Evolutionary conservation across 805 yeast species (phyloP), one percentile per base, ranked within the genome.

Genomic region (Candida coleopterorum): DNA sequence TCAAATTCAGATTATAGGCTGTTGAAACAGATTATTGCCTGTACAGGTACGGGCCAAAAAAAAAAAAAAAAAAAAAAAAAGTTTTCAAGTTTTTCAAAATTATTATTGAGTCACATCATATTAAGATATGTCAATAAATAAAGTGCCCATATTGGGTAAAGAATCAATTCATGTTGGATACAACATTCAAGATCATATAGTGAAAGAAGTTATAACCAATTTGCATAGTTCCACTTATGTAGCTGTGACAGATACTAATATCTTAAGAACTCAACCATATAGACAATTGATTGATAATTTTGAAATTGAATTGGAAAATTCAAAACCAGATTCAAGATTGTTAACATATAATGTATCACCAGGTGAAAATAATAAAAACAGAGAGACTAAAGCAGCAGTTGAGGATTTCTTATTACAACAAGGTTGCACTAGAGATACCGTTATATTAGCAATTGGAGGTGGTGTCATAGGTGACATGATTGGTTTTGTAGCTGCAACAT

Each of bases 391-490:
- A 62, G 97, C 93, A 18, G 79, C 77, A 9, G 89, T 93, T 39
- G 98, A 93, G 64, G 98, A 93, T 61, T 90, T 74, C 61, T 65
- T 93, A 52, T 72, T 93, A 43, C 52, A 62, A 4, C 64, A 86
- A 53, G 95, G 95, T 18, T 93, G 98, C 60, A 93, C 97, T 11
- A 77, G 98, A 62, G 98, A 93, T 58, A 88, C 97, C 3, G 86
- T 93, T 18, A 79, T 93, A 39, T 64, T 93, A 32, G 98, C 98
- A 7, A 77, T 93, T 41, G 98, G 98, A 43, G 98, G 98, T 47
- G 98, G 98, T 50, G 94, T 93, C 35, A 90, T 93, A 60, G 98
- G 98, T 42, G 98, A 93, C 56, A 90, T 93, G 98, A 85, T 90
- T 47, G 98, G 98, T 4, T 93, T 79, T 57, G 97, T 93, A 28